Evolutionary conservation across 1,284 basidiomycete species (phyloP), one percentile per base, ranked within the genome.

Genomic region (Rhizoctonia solani): DNA sequence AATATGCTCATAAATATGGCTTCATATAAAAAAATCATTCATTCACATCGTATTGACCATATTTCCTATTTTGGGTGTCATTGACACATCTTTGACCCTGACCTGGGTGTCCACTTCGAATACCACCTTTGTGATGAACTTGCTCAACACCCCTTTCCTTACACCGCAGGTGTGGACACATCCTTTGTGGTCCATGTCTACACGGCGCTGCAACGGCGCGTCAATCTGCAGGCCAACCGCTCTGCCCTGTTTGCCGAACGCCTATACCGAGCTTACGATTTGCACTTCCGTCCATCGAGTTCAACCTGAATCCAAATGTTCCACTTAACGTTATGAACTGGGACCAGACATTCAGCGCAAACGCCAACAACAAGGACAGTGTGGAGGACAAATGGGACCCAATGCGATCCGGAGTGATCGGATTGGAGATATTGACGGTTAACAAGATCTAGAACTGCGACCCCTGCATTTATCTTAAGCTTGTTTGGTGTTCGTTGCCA

Each of bases 171-270:
- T 63, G 58, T 29, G 58, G 58, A 9, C 58, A 63, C 32, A 63
- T 63, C 32, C 58, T 63, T n/a, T 63, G 58, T 23, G 58, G 58
- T 4, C 30, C 58, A 23, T 63, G 58, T 41, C 58, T 63, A 13
- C 58, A 63, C 32, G 58, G 47, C 21, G 46, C 58, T 39, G 42
- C 37, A 16, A 41, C 46, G 1, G 58, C 58, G 19, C 46, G 58
- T 21, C 44, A 46, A 27, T 21, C 47, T 14, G 34, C 21, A 9
- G 13, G 46, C 6, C 58, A 37, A 23, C 46, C 46, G 14, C 58
- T 50, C 19, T 63, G 58, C 25, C 58, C 58, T 2, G 47, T 63
- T 32, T 63, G 58, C 29, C 58, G 58, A 4, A 63, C 58, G 9
- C 46, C 37, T 23, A 63, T 63, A 13, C 58, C 58, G 5, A 46